Percentiles rank a stretch among this genome's conserved stretches.
Evolutionary conservation across 1,284 basidiomycete species (phyloP).

Genomic region (Phellopilus nigrolimitatus): DNA sequence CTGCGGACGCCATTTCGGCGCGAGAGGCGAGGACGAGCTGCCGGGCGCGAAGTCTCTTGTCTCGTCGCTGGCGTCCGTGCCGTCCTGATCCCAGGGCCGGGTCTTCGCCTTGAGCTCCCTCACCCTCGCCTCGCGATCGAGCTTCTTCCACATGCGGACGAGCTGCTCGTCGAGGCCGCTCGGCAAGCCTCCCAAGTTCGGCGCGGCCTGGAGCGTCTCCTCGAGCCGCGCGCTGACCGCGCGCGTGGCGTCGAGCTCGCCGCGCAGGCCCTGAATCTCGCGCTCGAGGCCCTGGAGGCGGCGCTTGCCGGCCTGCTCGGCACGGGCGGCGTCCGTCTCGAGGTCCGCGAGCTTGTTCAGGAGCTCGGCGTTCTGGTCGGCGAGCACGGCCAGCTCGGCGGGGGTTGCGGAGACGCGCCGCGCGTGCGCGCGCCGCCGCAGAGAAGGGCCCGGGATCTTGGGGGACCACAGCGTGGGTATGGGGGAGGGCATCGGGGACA

Average conservation of each 20-base stretch:
- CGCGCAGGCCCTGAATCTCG: constrained; percentile 64
- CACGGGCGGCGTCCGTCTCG: constrained; percentile 60
- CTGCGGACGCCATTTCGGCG: neutral
- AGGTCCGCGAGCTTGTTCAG: constrained; percentile 68
- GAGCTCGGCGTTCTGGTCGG: constrained; percentile 79
- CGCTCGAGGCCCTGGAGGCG: constrained; percentile 69
- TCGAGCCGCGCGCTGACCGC: constrained; percentile 66
- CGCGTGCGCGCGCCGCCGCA: constrained; percentile 32
- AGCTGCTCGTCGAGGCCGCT: constrained; percentile 12
- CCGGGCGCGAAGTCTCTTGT: constrained; percentile 19
- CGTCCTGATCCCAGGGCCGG: constrained; percentile 32
- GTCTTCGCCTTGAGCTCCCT: constrained; percentile 33
- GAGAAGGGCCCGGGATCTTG: constrained; percentile 26
- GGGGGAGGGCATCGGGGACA: too few species aligned
- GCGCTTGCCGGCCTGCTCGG: constrained; percentile 63
- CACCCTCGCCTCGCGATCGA: constrained; percentile 18
- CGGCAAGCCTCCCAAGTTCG: constrained; percentile 3
- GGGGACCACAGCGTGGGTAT: constrained; percentile 22
- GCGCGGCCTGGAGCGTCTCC: constrained; percentile 44
- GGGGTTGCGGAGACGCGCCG: constrained; percentile 62
- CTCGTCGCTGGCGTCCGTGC: constrained; percentile 32
- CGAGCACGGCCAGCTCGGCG: constrained; percentile 62
- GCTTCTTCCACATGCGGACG: constrained; percentile 14
- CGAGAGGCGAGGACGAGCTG: constrained; percentile 4
- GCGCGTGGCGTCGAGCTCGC: constrained; percentile 70